These are phyloP conservation scores for Metarhizium brunneum DNA, from an alignment of 2,329 filamentous ascomycete genomes.

Conservation along the genomic window DNA sequence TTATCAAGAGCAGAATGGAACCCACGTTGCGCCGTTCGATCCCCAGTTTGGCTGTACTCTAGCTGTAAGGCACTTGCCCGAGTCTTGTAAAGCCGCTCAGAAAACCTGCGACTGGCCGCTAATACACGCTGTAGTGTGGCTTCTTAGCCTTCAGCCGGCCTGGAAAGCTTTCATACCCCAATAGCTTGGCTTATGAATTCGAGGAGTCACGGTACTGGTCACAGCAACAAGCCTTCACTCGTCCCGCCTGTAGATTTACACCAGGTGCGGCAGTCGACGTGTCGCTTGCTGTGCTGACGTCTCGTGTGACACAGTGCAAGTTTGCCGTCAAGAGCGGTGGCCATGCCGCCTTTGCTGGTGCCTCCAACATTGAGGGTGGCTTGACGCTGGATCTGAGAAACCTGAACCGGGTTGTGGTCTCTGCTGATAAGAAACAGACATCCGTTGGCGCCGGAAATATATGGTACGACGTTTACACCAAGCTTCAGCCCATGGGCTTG, in stretches of 20 bases:
- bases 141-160: conserved; percentile 12
- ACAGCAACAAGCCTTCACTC: conserved; percentile 12
- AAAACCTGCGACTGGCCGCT: background rate
- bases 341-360: conserved; percentile 19
- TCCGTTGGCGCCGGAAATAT: conserved; percentile 12
- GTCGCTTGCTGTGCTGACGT: conserved; percentile 16
- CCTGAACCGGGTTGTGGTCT: conserved; percentile 14
- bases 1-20: conserved; percentile 3
- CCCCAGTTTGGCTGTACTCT: conserved; percentile 1
- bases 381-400: conserved; percentile 17
- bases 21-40: background rate
- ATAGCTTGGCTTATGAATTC: conserved; percentile 9
- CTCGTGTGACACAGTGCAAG: conserved; percentile 16
- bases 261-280: conserved; percentile 16
- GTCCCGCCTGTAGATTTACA: conserved; percentile 15
- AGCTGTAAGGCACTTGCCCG: conserved; percentile 1
- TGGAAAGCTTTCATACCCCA: conserved; percentile 9
- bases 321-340: conserved; percentile 25
- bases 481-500: conserved; percentile 9
- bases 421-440: conserved; percentile 7
- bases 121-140: conserved; percentile 9
- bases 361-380: conserved; percentile 18
- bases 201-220: conserved; percentile 16
- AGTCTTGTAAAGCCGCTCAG: background rate
- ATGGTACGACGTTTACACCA: conserved; percentile 13